Base-by-base conservation (phyloP, 2,329 filamentous ascomycete species). In the Sporothrix euskadiensis region DNA sequence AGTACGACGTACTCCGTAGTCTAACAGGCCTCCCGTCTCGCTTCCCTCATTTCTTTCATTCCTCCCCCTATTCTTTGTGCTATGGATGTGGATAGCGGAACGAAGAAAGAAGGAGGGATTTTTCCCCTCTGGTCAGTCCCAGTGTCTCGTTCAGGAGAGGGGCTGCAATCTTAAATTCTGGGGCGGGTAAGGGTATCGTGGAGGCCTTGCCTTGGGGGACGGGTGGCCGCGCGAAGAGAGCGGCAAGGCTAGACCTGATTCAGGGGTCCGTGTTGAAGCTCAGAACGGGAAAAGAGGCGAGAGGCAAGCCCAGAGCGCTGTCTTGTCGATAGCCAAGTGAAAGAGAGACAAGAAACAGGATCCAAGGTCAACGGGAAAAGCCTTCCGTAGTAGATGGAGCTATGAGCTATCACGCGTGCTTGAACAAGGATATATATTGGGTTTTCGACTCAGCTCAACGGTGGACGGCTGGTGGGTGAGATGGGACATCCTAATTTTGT, bases 161-260 rank as follows among this genome's bases (percentile, higher is more conserved):
- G 68, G 35, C 52, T 47, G 68, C 52, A 70, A 70, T 70, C 54
- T 70, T 70, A 70, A 57, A 47, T 57, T 69, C 65, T 52, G 65
- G 65, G 65, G 65, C 65, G 16, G 39, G 59, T 35, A 30, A 19
- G 68, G 35, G 22, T n/a, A 59, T 59, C 52, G 35, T 57, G 35
- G 68, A 35, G 68, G 30, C 22, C 10, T 35, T 35, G 44, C 30
- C 2, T 14, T 49, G 26, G 30, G 44, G 35, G 35, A 49, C 63
- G 39, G 65, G 26, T 32, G 49, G 66, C 47, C 66, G 35, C 49
- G 66, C 49, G 57, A 69, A 3, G 35, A 35, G 59, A 65, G 35
- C 12, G n/a, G 22, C 49, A 57, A 59, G 52, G 52, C 68, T 57
- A 70, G 47, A 56, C 49, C 68, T 35, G 54, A 44, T 69, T 49